Evolutionary conservation across 768 basidiomycete species (phyloP).

Genomic region (Phylloporus scabripes): DNA sequence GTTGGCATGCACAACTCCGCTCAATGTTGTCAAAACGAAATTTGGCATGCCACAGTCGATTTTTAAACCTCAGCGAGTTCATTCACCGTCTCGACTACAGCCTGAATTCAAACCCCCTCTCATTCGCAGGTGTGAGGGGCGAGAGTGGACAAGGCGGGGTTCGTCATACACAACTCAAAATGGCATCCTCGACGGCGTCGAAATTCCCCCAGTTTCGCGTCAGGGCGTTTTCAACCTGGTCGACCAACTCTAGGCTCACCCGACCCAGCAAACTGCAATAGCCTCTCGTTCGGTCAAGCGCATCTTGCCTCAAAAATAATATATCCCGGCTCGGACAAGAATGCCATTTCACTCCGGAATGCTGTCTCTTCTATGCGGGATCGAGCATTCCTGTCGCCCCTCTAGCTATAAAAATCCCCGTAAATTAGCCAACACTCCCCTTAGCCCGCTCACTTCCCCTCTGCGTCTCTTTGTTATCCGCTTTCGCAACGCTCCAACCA

Average conservation of each 20-base stretch:
- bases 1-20: neutral
- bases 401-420: constrained; percentile 17
- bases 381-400: neutral
- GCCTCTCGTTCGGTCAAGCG: neutral
- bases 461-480: neutral
- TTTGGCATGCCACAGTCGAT: neutral
- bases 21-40: neutral
- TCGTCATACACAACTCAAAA: too few relatives aligned
- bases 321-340: neutral
- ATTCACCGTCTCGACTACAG: neutral
- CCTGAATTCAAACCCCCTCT: neutral
- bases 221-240: too few relatives aligned
- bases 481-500: constrained; percentile 42
- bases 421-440: neutral
- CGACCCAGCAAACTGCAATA: too few relatives aligned
- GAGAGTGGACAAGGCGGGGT: too few relatives aligned
- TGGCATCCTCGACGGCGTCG: neutral
- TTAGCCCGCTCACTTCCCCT: neutral
- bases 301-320: neutral
- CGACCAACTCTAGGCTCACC: neutral
- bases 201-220: neutral
- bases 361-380: neutral
- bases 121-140: too few relatives aligned
- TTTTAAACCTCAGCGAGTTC: neutral
- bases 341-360: constrained; percentile 4